These are phyloP conservation scores for Pyrus communis DNA, from an alignment of 306 rosid species.

Conservation along the genomic window DNA sequence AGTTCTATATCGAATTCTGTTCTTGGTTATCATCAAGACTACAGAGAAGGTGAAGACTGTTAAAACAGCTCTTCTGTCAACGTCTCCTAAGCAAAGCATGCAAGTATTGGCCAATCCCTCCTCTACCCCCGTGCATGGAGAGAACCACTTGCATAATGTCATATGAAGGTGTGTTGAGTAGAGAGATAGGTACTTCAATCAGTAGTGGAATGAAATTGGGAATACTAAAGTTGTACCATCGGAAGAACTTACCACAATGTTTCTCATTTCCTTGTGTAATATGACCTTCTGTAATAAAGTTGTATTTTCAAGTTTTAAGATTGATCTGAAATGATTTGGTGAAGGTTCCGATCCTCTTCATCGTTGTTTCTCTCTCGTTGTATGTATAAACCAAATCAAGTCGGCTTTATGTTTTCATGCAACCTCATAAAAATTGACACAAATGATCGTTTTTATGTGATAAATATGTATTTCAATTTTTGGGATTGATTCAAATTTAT, in stretches of 20 bases:
- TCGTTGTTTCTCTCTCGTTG: too few relatives aligned
- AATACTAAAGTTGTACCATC: too few relatives aligned
- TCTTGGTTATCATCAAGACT: conserved; percentile 38
- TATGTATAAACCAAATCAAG: too few relatives aligned
- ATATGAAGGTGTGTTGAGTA: background rate
- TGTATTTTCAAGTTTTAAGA: background rate
- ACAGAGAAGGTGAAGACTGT: conserved; percentile 37
- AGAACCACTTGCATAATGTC: background rate
- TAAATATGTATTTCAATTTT: too few relatives aligned
- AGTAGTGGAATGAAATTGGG: background rate
- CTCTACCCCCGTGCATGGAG: conserved; percentile 2
- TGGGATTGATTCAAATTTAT: too few relatives aligned
- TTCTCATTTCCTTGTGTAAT: too few relatives aligned
- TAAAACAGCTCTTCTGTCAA: background rate
- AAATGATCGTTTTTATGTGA: too few relatives aligned
- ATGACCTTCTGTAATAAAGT: background rate
- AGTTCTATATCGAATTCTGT: conserved; percentile 34
- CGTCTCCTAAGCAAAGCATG: background rate
- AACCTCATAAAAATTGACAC: too few relatives aligned
- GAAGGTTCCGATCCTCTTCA: too few relatives aligned
- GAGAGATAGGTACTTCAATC: background rate
- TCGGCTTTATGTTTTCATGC: too few relatives aligned
- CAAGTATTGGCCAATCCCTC: conserved; percentile 12
- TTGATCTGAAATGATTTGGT: background rate
- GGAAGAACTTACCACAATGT: background rate